Conservation (phyloP, 345 rosid genomes). For the Lepidium africanum region DNA sequence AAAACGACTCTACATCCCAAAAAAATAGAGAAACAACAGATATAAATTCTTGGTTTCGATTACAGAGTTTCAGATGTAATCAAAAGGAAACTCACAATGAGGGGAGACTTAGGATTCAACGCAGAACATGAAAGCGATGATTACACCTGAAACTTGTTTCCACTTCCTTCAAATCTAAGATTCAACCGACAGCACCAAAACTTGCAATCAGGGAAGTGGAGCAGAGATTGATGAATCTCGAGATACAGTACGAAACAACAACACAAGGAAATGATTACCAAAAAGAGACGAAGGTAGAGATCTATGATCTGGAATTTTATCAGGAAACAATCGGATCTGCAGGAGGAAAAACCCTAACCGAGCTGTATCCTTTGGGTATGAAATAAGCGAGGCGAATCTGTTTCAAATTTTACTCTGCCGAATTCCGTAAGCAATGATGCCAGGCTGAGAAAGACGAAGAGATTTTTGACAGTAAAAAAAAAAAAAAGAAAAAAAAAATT, state of each 20-base stretch:
- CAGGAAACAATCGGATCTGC: constrained; percentile 22
- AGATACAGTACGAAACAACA: background rate
- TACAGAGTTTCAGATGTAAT: background rate
- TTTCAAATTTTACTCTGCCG: constrained; percentile 7
- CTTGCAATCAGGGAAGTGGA: background rate
- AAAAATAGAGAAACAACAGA: background rate
- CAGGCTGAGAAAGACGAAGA: constrained; percentile 9
- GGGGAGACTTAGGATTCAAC: constrained; percentile 44
- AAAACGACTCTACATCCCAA: constrained; percentile 35
- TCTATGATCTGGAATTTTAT: constrained; percentile 21
- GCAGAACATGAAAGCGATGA: constrained; percentile 42
- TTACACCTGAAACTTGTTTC: constrained; percentile 4
- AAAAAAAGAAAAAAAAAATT: background rate
- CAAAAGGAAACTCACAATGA: constrained; percentile 39
- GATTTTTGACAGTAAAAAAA: background rate
- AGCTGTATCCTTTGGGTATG: constrained; percentile 1
- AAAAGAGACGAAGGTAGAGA: constrained; percentile 23
- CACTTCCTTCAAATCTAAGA: constrained; percentile 10
- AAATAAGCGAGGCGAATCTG: constrained; percentile 13
- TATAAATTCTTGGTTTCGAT: background rate
- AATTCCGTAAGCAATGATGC: constrained; percentile 19
- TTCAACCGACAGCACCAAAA: background rate
- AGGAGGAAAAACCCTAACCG: constrained; percentile 17
- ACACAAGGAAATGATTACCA: constrained; percentile 5
- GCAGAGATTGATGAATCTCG: constrained; percentile 19